These are phyloP conservation scores for Ustilaginoidea virens DNA, from an alignment of 2,329 filamentous ascomycete species.

Conservation along the genomic window DNA sequence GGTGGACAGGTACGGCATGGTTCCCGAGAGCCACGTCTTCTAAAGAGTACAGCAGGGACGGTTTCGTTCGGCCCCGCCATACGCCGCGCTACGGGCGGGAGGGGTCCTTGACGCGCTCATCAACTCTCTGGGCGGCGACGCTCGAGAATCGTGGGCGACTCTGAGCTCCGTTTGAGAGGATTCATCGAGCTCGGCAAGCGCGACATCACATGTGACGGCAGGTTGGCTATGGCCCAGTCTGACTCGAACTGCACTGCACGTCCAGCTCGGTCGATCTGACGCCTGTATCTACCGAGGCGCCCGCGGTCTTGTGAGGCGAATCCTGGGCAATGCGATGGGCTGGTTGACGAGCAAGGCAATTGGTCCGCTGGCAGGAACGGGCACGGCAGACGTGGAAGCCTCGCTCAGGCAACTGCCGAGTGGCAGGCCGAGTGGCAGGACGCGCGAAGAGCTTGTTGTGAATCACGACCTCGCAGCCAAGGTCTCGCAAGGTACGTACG, in stretches of 20 bases:
- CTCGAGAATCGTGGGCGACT: conserved; percentile 25
- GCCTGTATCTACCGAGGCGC: conserved; percentile 24
- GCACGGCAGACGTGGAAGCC: conserved; percentile 22
- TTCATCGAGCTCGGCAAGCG: conserved; percentile 28
- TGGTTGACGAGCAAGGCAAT: conserved; percentile 19
- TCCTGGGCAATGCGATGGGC: conserved; percentile 21
- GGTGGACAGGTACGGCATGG: conserved; percentile 18
- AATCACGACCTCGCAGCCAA: conserved; percentile 23
- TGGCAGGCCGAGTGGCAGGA: conserved; percentile 21
- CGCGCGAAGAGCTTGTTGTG: conserved; percentile 27
- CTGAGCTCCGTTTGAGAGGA: conserved; percentile 26
- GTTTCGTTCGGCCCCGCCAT: conserved; percentile 10
- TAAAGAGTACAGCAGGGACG: conserved; percentile 12
- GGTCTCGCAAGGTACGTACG: conserved; percentile 19
- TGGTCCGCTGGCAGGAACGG: conserved; percentile 18
- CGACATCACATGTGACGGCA: conserved; percentile 21
- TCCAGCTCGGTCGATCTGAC: conserved; percentile 31
- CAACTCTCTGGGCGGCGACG: conserved; percentile 27
- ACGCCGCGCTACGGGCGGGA: conserved; percentile 19
- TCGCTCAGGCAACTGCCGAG: conserved; percentile 21
- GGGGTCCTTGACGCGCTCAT: conserved; percentile 59
- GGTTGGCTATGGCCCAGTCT: conserved; percentile 33
- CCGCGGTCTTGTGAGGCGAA: conserved; percentile 22
- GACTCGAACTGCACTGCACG: conserved; percentile 28
- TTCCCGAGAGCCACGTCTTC: conserved; percentile 18